A percentile compares a stretch with the other conserved stretches of the same genome.
Evolutionary conservation across 345 rosid species (phyloP).

Genomic region (Anacardium occidentale): DNA sequence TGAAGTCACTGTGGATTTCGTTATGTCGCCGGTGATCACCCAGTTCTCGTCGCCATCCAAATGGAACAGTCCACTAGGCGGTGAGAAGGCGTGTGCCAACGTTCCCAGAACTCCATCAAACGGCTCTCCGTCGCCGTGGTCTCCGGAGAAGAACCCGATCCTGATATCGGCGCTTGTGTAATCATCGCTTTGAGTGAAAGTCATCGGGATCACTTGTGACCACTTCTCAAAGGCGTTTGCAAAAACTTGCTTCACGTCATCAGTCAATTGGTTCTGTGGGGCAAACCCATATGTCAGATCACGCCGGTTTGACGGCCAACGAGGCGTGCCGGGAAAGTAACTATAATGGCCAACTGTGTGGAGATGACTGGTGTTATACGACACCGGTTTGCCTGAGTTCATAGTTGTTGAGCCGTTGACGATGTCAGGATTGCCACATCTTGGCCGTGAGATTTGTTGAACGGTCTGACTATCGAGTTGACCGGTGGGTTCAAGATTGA

Average conservation of each 20-base stretch:
- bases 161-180: constrained; percentile 48
- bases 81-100: constrained; percentile 90
- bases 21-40: constrained; percentile 53
- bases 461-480: constrained; percentile 64
- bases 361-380: constrained; percentile 26
- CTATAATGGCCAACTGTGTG: constrained; percentile 63
- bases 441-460: constrained; percentile 54
- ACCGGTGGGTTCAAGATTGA: constrained; percentile 71
- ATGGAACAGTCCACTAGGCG: constrained; percentile 74
- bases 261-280: constrained; percentile 40
- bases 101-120: constrained; percentile 89
- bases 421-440: constrained; percentile 89
- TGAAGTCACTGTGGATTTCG: constrained; percentile 27
- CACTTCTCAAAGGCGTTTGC: constrained; percentile 69
- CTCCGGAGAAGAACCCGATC: constrained; percentile 73
- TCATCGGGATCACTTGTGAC: constrained; percentile 66
- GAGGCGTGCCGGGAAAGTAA: constrained; percentile 68
- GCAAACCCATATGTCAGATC: constrained; percentile 68
- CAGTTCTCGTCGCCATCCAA: constrained; percentile 75
- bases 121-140: constrained; percentile 91
- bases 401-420: constrained; percentile 77
- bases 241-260: constrained; percentile 58
- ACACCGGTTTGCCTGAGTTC: constrained; percentile 54
- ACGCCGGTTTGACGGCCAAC: constrained; percentile 53
- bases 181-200: constrained; percentile 45